Evolutionary conservation across 441 rosid genomes (phyloP), one percentile per base, ranked within the genome.

Genomic region (Euphorbia celastroides): DNA sequence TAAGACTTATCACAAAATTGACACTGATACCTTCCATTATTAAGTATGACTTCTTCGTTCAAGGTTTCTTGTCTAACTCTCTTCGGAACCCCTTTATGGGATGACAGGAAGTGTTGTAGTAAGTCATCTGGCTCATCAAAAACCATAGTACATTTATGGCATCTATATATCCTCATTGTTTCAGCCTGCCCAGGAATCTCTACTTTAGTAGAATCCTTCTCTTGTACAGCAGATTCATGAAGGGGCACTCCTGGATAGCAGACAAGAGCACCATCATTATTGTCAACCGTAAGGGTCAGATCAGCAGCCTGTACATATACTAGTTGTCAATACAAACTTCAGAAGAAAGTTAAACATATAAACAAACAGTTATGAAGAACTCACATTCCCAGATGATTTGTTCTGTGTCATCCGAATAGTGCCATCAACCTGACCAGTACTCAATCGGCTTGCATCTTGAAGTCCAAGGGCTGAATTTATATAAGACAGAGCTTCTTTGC

Each of bases 11-110:
- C 79, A 77, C 88, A 86, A 67, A 86, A 80, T 66, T 86, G 95
- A 60, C 95, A 88, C 72, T 86, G 87, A 44, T 77, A 88, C 68
- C 79, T 88, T 46, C 86, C 86, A 79, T 85, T 83, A 72, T 80
- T 87, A 62, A 83, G 65, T 52, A 87, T 85, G 31, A 76, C 86
- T 38, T 84, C 89, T 72, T 85, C 92, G 42, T 79, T 84, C 55
- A 86, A 76, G 23, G 82, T 75, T 63, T 79, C 93, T 42, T 72
- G 78, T 62, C 83, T 76, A 65, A 79, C 77, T 73, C 80, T 80
- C 72, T 86, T 87, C 25, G 87, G 82, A 63, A 77, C 70, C 74
- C 79, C 72, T 72, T 80, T 88, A 73, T 89, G 96, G 71, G 77
- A 78, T 25, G 87, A 80, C 44, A 85, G 74, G 68, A 87, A 75